Percentiles rank a stretch among this genome's conserved stretches.
Conservation (phyloP, 2,329 filamentous ascomycete species). For the Pseudopithomyces chartarum region DNA sequence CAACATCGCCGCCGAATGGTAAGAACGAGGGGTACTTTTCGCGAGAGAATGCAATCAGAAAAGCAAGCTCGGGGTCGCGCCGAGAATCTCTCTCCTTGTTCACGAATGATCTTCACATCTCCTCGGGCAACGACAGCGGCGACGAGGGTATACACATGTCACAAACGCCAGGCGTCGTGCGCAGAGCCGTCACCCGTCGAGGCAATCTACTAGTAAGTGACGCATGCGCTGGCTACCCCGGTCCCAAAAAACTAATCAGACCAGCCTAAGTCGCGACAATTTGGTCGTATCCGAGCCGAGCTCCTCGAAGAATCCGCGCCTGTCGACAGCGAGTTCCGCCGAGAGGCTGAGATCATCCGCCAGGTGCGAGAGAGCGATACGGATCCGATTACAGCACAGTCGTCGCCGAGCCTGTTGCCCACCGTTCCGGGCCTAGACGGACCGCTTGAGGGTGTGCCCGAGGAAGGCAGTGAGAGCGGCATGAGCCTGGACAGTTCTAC, state of each 20-base stretch:
- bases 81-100: slow-evolving; percentile 90
- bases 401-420: slow-evolving; percentile 70
- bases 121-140: slow-evolving; percentile 77
- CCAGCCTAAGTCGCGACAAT: slow-evolving; percentile 94
- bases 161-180: slow-evolving; percentile 74
- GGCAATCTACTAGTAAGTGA: slow-evolving; percentile 81
- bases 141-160: slow-evolving; percentile 62
- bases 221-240: neutral
- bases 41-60: slow-evolving; percentile 54
- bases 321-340: slow-evolving; percentile 83
- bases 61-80: slow-evolving; percentile 63
- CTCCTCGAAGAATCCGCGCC: slow-evolving; percentile 87
- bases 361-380: slow-evolving; percentile 91
- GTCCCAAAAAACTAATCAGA: slow-evolving; percentile 18
- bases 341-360: slow-evolving; percentile 93
- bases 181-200: slow-evolving; percentile 80
- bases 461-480: slow-evolving; percentile 63
- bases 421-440: slow-evolving; percentile 61
- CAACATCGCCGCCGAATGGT: slow-evolving; percentile 76
- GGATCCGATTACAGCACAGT: slow-evolving; percentile 64
- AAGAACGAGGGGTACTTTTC: slow-evolving; percentile 61
- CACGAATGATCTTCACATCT: slow-evolving; percentile 84
- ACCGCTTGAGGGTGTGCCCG: slow-evolving; percentile 69
- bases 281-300: slow-evolving; percentile 88
- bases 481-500: slow-evolving; percentile 56